Evolutionary conservation across 192 early-diverging fungal genomes (phyloP).

Genomic region (Podila verticillata): DNA sequence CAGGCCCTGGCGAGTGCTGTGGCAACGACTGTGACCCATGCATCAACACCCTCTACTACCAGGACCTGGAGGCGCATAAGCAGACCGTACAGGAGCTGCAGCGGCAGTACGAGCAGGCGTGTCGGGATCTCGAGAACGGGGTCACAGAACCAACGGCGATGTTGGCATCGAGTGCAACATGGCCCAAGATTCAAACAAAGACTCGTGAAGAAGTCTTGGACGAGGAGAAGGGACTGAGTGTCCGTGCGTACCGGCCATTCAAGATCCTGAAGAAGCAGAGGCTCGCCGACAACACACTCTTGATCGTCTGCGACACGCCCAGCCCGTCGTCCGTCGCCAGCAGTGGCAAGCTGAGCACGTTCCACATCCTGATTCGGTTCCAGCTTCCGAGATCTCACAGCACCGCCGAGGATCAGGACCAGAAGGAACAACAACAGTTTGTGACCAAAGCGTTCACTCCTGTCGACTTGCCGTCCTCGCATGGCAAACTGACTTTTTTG

Average conservation of each 20-base stretch:
- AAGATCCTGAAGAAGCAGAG: slow-evolving; percentile 21
- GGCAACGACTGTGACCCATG: slow-evolving; percentile 49
- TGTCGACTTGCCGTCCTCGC: slow-evolving; percentile 12
- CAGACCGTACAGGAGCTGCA: slow-evolving; percentile 7
- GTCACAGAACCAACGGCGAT: neutral
- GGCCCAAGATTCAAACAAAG: neutral
- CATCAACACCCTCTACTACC: slow-evolving; percentile 37
- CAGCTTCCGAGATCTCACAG: neutral
- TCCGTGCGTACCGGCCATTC: slow-evolving; percentile 33
- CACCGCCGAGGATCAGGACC: neutral
- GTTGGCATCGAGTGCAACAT: neutral
- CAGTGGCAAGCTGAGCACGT: neutral
- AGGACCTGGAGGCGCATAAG: slow-evolving; percentile 19
- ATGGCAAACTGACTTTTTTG: slow-evolving; percentile 29
- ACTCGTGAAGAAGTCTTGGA: too few relatives aligned
- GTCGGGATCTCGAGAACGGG: slow-evolving; percentile 5
- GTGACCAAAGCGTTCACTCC: slow-evolving; percentile 38
- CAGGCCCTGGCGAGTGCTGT: slow-evolving; percentile 40
- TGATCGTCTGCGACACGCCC: slow-evolving; percentile 30
- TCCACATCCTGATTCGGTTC: slow-evolving; percentile 48
- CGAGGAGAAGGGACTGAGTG: slow-evolving; percentile 1
- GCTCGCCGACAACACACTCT: slow-evolving; percentile 24
- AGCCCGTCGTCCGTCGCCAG: neutral
- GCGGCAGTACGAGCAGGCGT: slow-evolving; percentile 13
- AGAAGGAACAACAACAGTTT: neutral